A percentile compares a stretch with the other conserved stretches of the same genome.
Evolutionary conservation across 129 eudicot genomes (phyloP).

Genomic region (Helianthus tuberosus): DNA sequence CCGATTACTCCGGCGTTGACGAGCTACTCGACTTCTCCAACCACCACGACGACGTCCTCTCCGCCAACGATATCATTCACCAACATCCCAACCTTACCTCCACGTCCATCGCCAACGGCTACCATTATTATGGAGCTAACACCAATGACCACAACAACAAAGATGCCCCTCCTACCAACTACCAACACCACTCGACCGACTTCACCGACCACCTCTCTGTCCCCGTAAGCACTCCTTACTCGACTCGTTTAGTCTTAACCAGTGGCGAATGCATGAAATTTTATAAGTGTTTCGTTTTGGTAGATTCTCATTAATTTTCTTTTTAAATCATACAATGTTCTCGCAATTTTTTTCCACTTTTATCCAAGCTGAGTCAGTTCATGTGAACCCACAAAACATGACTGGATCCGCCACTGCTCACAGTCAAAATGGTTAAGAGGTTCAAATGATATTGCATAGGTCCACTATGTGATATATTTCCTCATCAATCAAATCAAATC

Average conservation of each 20-base stretch:
- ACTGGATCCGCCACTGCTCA: too few relatives aligned
- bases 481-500: too few relatives aligned
- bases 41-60: constrained; percentile 44
- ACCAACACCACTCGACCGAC: constrained; percentile 33
- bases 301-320: too few relatives aligned
- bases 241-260: not conserved
- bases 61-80: constrained; percentile 34
- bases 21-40: constrained; percentile 66
- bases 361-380: too few relatives aligned
- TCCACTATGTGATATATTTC: too few relatives aligned
- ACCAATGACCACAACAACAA: not conserved
- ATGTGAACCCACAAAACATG: too few relatives aligned
- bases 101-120: constrained; percentile 18
- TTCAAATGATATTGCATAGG: too few relatives aligned
- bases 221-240: constrained; percentile 45
- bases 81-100: constrained; percentile 28
- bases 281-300: too few relatives aligned
- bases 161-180: constrained; percentile 1
- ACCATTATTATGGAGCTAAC: constrained; percentile 15
- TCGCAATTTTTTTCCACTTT: too few relatives aligned
- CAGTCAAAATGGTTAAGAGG: too few relatives aligned
- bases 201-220: constrained; percentile 58
- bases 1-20: constrained; percentile 54
- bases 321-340: too few relatives aligned
- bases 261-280: too few relatives aligned